phyloP scores from a whole-genome alignment of 345 rosid species.

The Acer saccharum region DNA sequence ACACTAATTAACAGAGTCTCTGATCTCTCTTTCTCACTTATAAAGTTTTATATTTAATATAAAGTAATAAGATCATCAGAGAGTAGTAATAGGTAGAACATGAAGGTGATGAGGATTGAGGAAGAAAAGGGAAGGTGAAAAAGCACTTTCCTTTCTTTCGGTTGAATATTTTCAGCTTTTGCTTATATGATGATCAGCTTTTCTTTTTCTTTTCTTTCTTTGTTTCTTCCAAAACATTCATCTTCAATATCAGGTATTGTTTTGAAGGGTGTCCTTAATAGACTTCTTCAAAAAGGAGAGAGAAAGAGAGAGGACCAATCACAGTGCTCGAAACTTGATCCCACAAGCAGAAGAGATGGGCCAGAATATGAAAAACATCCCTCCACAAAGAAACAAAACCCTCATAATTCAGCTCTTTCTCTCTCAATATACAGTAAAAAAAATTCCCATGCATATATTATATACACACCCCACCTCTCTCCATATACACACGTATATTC shows the following conservation, averaged over 20 bases:
- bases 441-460: slow-evolving; percentile 29
- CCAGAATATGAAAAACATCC: slow-evolving; percentile 35
- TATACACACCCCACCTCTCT: slow-evolving; percentile 7
- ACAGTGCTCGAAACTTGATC: slow-evolving; percentile 38
- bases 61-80: background rate
- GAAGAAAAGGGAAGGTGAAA: background rate
- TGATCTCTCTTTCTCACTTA: background rate
- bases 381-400: slow-evolving; percentile 36
- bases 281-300: slow-evolving; percentile 25
- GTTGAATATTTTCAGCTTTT: slow-evolving; percentile 34
- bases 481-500: slow-evolving; percentile 30
- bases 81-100: background rate
- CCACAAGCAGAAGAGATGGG: slow-evolving; percentile 41
- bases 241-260: slow-evolving; percentile 36
- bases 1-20: too few species aligned
- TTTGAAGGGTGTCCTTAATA: slow-evolving; percentile 35
- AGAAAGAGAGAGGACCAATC: slow-evolving; percentile 32
- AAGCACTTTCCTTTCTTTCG: slow-evolving; percentile 27
- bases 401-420: slow-evolving; percentile 34
- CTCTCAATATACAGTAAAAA: background rate
- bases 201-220: slow-evolving; percentile 8
- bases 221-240: slow-evolving; percentile 31
- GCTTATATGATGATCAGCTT: slow-evolving; percentile 22
- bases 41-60: slow-evolving; percentile 1
- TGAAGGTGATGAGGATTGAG: background rate